phyloP scores from a whole-genome alignment of 768 basidiomycete genomes.

The Leucosporidium yakuticum region DNA sequence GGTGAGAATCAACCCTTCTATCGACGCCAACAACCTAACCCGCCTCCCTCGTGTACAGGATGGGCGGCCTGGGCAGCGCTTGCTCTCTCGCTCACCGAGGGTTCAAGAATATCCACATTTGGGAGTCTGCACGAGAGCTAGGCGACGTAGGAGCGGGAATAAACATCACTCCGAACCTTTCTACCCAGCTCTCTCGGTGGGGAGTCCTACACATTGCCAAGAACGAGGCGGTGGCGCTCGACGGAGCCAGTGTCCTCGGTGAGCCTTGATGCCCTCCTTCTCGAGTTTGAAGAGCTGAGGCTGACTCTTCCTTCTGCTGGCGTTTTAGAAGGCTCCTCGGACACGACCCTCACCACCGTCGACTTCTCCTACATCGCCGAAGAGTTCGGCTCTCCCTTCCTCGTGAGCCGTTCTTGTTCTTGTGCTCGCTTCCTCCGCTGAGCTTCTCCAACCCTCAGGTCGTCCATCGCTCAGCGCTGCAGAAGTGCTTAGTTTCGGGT shows the following conservation, averaged over 20 bases:
- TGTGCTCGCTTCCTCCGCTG: neutral
- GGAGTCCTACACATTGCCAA: constrained; percentile 41
- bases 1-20: too few relatives aligned
- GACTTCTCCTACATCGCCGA: constrained; percentile 41
- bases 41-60: neutral
- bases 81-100: neutral
- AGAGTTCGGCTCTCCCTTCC: constrained; percentile 43
- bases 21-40: too few relatives aligned
- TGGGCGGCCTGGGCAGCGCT: constrained; percentile 3
- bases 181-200: constrained; percentile 41
- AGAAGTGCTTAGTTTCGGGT: constrained; percentile 41
- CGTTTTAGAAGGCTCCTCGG: constrained; percentile 33
- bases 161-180: constrained; percentile 46
- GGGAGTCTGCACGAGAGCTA: neutral
- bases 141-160: constrained; percentile 45
- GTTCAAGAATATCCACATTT: constrained; percentile 2
- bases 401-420: neutral
- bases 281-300: neutral
- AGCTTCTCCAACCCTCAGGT: constrained; percentile 29
- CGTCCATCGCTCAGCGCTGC: constrained; percentile 44
- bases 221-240: constrained; percentile 41
- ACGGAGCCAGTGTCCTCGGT: constrained; percentile 41
- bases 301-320: too few relatives aligned
- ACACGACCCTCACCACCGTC: constrained; percentile 43
- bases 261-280: too few relatives aligned